Conservation (phyloP, 768 basidiomycete species). For the Leccinum boreale region DNA sequence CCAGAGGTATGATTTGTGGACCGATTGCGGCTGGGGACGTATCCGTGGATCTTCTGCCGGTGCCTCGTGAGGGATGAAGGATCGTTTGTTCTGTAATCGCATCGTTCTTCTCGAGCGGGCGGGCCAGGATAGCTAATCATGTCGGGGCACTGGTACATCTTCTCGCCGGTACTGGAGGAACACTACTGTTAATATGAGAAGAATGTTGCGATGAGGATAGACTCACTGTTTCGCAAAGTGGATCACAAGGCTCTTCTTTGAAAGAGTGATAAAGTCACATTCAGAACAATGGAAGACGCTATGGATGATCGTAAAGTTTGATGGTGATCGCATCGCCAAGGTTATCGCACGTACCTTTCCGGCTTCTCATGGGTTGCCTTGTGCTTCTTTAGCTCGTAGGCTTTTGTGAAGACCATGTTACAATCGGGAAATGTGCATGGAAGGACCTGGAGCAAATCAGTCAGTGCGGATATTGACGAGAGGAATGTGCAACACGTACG, state of each 20-base stretch:
- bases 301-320: neutral
- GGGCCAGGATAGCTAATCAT: neutral
- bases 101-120: neutral
- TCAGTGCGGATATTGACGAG: neutral
- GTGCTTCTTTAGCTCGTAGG: constrained; percentile 23
- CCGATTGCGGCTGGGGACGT: constrained; percentile 9
- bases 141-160: constrained; percentile 15
- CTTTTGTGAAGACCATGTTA: constrained; percentile 10
- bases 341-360: neutral
- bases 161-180: constrained; percentile 23
- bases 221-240: constrained; percentile 22
- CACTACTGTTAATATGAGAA: neutral
- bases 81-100: constrained; percentile 23
- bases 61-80: constrained; percentile 27
- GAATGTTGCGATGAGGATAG: neutral
- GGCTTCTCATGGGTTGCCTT: constrained; percentile 13
- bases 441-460: constrained; percentile 2
- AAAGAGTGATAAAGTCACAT: constrained; percentile 17
- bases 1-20: neutral
- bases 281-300: constrained; percentile 20
- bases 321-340: neutral
- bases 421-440: constrained; percentile 15
- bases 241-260: constrained; percentile 20
- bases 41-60: constrained; percentile 20
- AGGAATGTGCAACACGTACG: neutral